Conservation (phyloP, 192 early-diverging fungal species). For the Fimicolochytrium jonesii region DNA sequence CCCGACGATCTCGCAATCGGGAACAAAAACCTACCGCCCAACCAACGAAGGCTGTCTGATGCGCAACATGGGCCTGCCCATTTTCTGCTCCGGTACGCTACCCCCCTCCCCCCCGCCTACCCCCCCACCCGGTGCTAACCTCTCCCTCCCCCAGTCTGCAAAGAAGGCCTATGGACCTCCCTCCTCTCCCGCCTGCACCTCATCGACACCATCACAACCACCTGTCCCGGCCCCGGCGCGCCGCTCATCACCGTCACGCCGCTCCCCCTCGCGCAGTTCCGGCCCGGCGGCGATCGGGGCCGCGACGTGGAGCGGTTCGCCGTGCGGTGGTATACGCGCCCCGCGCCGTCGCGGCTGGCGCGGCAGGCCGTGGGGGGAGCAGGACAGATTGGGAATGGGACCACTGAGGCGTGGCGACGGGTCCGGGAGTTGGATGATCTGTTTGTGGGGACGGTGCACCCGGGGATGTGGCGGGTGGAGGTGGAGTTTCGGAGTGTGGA, state of each 20-base stretch:
- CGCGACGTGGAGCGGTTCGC: slow-evolving; percentile 33
- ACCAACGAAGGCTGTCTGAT: slow-evolving; percentile 59
- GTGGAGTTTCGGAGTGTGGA: slow-evolving; percentile 39
- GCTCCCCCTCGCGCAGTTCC: slow-evolving; percentile 50
- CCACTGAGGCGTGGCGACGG: not conserved
- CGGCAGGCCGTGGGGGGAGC: slow-evolving; percentile 21
- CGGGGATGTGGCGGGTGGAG: slow-evolving; percentile 46
- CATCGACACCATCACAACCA: slow-evolving; percentile 41
- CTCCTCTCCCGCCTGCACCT: slow-evolving; percentile 44
- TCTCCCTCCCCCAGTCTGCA: too few species aligned
- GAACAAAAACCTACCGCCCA: slow-evolving; percentile 46
- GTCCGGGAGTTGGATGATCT: not conserved
- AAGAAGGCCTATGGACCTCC: slow-evolving; percentile 54
- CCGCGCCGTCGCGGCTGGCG: not conserved
- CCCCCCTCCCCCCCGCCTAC: not conserved
- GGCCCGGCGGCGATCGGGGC: slow-evolving; percentile 17
- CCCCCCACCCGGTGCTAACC: not conserved
- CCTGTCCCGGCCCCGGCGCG: not conserved
- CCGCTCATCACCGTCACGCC: not conserved
- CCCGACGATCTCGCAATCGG: slow-evolving; percentile 41
- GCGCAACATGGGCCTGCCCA: slow-evolving; percentile 51
- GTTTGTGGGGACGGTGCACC: not conserved
- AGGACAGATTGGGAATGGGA: slow-evolving; percentile 17
- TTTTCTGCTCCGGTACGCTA: slow-evolving; percentile 37
- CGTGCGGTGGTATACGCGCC: slow-evolving; percentile 28